These are phyloP conservation scores for Aspergillus quadricinctus DNA, from an alignment of 2,329 filamentous ascomycete species.

Conservation along the genomic window DNA sequence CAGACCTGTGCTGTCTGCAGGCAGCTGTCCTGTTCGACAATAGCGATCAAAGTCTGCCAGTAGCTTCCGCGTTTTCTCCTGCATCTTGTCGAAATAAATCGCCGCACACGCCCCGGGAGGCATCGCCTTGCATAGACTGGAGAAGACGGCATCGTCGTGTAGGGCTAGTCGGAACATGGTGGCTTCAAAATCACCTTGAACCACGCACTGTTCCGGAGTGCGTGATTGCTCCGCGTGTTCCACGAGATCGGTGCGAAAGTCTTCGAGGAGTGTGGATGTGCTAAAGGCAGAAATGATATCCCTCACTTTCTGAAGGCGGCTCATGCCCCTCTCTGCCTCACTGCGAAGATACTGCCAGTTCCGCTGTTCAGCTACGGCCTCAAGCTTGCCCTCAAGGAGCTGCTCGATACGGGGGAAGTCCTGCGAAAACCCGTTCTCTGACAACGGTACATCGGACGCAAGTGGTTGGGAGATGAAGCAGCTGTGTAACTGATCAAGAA, in stretches of 20 bases:
- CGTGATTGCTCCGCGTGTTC: slow-evolving; percentile 30
- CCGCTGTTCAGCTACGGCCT: slow-evolving; percentile 27
- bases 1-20: slow-evolving; percentile 16
- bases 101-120: slow-evolving; percentile 38
- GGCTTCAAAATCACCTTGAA: slow-evolving; percentile 42
- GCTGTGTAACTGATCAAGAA: slow-evolving; percentile 38
- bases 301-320: slow-evolving; percentile 35
- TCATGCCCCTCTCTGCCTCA: slow-evolving; percentile 28
- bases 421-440: slow-evolving; percentile 28
- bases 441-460: slow-evolving; percentile 26
- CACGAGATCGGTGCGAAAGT: slow-evolving; percentile 38
- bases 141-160: slow-evolving; percentile 41
- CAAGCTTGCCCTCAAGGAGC: slow-evolving; percentile 29
- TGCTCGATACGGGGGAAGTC: slow-evolving; percentile 28
- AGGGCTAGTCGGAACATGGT: slow-evolving; percentile 44
- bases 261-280: slow-evolving; percentile 35
- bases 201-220: slow-evolving; percentile 40
- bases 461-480: slow-evolving; percentile 27
- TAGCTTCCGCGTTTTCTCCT: slow-evolving; percentile 30
- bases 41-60: slow-evolving; percentile 39
- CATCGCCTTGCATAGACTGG: slow-evolving; percentile 40
- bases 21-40: slow-evolving; percentile 28
- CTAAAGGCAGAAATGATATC: slow-evolving; percentile 47
- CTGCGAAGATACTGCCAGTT: slow-evolving; percentile 33
- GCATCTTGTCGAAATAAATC: slow-evolving; percentile 43